phyloP scores from a whole-genome alignment of 192 early-diverging fungal genomes.

The Lunasporangiospora selenospora region DNA sequence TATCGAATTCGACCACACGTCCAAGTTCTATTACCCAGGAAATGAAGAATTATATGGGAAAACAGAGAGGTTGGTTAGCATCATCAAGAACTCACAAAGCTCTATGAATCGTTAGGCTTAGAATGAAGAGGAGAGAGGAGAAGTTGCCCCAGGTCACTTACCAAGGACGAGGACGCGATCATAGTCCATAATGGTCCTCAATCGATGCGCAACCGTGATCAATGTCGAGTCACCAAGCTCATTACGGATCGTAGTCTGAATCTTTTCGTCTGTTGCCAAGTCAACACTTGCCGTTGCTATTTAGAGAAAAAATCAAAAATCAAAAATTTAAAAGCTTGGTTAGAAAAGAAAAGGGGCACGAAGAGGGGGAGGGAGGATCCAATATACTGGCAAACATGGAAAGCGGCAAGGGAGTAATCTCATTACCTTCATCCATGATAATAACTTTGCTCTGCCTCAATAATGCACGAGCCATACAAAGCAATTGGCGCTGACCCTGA shows the following conservation, averaged over 20 bases:
- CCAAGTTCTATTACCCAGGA: constrained; percentile 64
- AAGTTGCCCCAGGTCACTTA: too few species aligned
- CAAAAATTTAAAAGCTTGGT: background rate
- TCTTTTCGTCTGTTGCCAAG: constrained; percentile 61
- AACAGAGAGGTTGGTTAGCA: too few species aligned
- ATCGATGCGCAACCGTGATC: constrained; percentile 67
- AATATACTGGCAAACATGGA: background rate
- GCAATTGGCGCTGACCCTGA: constrained; percentile 80
- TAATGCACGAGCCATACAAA: constrained; percentile 82
- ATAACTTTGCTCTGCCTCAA: constrained; percentile 69
- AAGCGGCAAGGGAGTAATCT: background rate
- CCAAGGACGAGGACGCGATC: constrained; percentile 79
- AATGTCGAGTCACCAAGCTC: constrained; percentile 65
- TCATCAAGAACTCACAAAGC: too few species aligned
- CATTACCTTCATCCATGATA: constrained; percentile 58
- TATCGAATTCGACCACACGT: constrained; percentile 79
- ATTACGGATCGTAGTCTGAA: constrained; percentile 63
- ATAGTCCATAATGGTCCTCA: constrained; percentile 69
- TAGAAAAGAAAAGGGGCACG: background rate
- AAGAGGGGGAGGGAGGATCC: background rate
- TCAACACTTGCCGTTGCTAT: constrained; percentile 71
- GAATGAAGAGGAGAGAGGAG: constrained; percentile 30
- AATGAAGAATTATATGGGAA: too few species aligned
- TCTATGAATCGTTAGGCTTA: too few species aligned
- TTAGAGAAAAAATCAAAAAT: constrained; percentile 26